Evolutionary conservation across 495 filamentous ascomycete species (phyloP).

Genomic region (Pyrenopolyporus hunteri): DNA sequence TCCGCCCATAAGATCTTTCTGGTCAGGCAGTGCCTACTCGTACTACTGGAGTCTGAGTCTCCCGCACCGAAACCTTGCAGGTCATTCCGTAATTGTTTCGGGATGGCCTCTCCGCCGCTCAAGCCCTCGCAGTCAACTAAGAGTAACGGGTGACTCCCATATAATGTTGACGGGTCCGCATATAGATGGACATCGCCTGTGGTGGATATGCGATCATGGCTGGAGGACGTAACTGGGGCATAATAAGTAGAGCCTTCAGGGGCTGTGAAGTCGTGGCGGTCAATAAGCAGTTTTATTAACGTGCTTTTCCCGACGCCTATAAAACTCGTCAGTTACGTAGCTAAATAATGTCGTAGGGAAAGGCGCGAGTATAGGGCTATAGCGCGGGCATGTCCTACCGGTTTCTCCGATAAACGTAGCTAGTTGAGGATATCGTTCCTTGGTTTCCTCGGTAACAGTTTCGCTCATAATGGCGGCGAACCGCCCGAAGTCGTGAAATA

Average conservation of each 20-base stretch:
- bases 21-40: conserved; percentile 20
- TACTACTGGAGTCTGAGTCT: conserved; percentile 5
- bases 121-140: conserved; percentile 66
- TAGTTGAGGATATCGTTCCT: conserved; percentile 49
- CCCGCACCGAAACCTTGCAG: conserved; percentile 19
- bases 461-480: conserved; percentile 50
- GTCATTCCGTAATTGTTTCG: conserved; percentile 46
- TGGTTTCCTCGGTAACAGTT: conserved; percentile 35
- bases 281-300: conserved; percentile 60
- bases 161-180: conserved; percentile 59
- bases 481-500: conserved; percentile 50
- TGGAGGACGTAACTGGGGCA: conserved; percentile 45
- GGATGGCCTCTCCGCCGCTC: conserved; percentile 55
- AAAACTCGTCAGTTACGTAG: conserved; percentile 18
- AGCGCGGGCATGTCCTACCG: conserved; percentile 39
- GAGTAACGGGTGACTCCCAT: conserved; percentile 52
- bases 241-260: conserved; percentile 33
- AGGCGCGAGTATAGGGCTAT: conserved; percentile 33
- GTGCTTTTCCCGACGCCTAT: conserved; percentile 64
- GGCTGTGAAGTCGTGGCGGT: conserved; percentile 35
- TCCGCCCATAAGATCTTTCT: conserved; percentile 52
- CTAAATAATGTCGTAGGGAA: conserved; percentile 36
- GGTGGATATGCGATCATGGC: conserved; percentile 57
- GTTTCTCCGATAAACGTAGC: conserved; percentile 60
- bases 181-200: conserved; percentile 71